Evolutionary conservation across 192 early-diverging fungal species (phyloP), one percentile per base, ranked within the genome.

Genomic region (Cetraspora pellucida): DNA sequence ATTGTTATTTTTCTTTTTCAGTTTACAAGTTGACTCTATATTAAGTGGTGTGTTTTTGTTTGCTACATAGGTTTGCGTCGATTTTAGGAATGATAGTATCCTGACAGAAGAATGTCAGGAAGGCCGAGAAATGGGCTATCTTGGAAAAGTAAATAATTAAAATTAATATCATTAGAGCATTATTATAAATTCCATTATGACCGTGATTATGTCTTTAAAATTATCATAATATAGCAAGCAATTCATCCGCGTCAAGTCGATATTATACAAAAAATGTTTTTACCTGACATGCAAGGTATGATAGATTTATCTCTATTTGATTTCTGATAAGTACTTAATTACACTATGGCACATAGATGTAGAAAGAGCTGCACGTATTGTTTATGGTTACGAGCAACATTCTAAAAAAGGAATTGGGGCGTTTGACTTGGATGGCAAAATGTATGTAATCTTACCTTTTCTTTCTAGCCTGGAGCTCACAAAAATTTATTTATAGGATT

Each of bases 171-270:
- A 5, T 52, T 52, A 37, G 1, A 37, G 37, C 2, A 52, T 52
- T 52, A 52, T 3, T 52, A 52, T 52, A 16, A 52, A 16, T 52
- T 16, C 10, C 10, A 52, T 52, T 52, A 52, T 52, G 0, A 52
- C 13, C 13, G 19, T 52, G 11, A 52, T 52, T 52, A 52, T 52
- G n/a, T 52, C 13, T 52, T 52, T 52, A 52, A 19, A 19, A 54
- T 54, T 54, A 9, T 19, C 2, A 19, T 54, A 10, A 19, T 54
- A 54, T 69, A 80, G 85, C 96, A 98, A 81, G 95, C 95, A 6
- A 95, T 98, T 66, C 96, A 98, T 78, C 96, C 96, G 54, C 84
- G 85, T 10, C 96, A 98, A 79, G 84, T 96, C 23, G 92, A 94
- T 37, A 85, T 84, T 10, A 96, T 98, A 68, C 95, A 98, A 72